phyloP scores from a whole-genome alignment of 2,329 filamentous ascomycete genomes.

The Purpureocillium lavendulum region DNA sequence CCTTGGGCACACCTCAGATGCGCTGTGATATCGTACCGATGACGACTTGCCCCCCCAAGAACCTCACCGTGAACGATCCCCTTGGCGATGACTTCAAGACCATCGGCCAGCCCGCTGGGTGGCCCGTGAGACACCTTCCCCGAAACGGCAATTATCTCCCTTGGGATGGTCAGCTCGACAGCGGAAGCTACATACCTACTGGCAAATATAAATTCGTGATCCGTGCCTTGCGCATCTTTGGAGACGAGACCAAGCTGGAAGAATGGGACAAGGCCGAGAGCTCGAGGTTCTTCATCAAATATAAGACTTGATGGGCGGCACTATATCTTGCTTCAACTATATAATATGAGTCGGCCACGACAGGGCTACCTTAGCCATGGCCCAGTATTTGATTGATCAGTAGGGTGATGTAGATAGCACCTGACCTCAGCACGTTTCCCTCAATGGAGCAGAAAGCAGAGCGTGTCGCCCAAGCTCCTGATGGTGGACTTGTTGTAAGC shows the following conservation, averaged over 20 bases:
- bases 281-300: slow-evolving; percentile 32
- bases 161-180: slow-evolving; percentile 36
- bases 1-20: slow-evolving; percentile 34
- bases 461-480: no score
- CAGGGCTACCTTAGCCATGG: no score
- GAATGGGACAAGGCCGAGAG: slow-evolving; percentile 38
- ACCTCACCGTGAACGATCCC: slow-evolving; percentile 13
- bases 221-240: slow-evolving; percentile 39
- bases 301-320: slow-evolving; percentile 11
- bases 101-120: slow-evolving; percentile 29
- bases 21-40: slow-evolving; percentile 34
- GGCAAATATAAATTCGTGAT: slow-evolving; percentile 40
- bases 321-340: no score
- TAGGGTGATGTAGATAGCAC: no score
- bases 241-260: slow-evolving; percentile 27
- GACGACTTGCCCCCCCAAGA: slow-evolving; percentile 14
- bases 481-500: no score
- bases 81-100: slow-evolving; percentile 23
- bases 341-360: no score
- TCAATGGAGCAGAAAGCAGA: no score
- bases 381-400: no score
- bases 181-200: slow-evolving; percentile 34
- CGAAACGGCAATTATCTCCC: slow-evolving; percentile 12
- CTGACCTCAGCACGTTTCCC: no score
- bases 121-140: slow-evolving; percentile 25